These are phyloP conservation scores for Fusarium sp. DNA, from an alignment of 2,329 filamentous ascomycete genomes.

Conservation along the genomic window DNA sequence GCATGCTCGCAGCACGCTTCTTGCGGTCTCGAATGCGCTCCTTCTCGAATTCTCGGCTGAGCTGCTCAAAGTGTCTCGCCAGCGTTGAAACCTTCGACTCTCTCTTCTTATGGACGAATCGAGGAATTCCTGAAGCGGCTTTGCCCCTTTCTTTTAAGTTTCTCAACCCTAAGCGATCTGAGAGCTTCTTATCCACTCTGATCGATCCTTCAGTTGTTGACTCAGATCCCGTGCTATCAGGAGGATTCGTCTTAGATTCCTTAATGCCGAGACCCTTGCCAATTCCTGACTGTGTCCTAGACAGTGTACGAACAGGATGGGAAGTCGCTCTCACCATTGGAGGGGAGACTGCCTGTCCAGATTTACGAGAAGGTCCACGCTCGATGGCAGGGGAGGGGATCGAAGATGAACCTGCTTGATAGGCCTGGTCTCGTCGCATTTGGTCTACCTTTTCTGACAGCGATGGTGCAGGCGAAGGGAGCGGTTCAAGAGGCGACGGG, in stretches of 20 bases:
- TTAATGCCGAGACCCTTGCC: slow-evolving; percentile 58
- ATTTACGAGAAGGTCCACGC: slow-evolving; percentile 59
- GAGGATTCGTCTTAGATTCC: slow-evolving; percentile 51
- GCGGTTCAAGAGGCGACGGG: slow-evolving; percentile 34
- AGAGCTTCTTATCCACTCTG: slow-evolving; percentile 80
- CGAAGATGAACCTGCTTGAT: slow-evolving; percentile 50
- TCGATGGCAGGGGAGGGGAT: slow-evolving; percentile 50
- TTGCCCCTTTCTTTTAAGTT: slow-evolving; percentile 73
- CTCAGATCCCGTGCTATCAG: slow-evolving; percentile 43
- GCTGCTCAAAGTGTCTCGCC: slow-evolving; percentile 94
- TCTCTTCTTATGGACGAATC: slow-evolving; percentile 82
- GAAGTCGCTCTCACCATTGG: slow-evolving; percentile 68
- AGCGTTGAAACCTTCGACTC: slow-evolving; percentile 89
- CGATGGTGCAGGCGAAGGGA: slow-evolving; percentile 31
- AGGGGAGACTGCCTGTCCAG: slow-evolving; percentile 62
- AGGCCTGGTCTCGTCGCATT: slow-evolving; percentile 63
- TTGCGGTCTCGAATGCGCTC: slow-evolving; percentile 89
- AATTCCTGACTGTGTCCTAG: slow-evolving; percentile 61
- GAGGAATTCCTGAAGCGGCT: slow-evolving; percentile 83
- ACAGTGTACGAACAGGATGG: slow-evolving; percentile 62
- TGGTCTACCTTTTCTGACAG: slow-evolving; percentile 65
- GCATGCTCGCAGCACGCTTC: slow-evolving; percentile 81
- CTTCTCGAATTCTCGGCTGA: slow-evolving; percentile 96
- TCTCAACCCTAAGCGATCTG: slow-evolving; percentile 76
- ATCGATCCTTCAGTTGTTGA: slow-evolving; percentile 55